Conservation (phyloP, 345 rosid genomes). For the Citrus maxima region DNA sequence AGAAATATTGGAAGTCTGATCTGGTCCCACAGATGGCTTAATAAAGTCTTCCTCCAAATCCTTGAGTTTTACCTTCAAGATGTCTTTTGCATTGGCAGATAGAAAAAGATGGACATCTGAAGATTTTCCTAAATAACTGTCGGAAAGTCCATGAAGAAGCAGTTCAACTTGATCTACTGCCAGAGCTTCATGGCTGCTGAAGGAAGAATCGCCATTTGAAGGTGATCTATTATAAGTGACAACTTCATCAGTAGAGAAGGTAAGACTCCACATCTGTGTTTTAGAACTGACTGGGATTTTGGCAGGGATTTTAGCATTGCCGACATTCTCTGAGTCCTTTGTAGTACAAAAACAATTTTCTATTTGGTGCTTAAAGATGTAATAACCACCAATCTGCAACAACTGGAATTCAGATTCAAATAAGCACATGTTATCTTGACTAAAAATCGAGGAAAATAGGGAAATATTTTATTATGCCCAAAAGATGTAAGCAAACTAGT, state of each 20-base stretch:
- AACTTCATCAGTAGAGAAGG: conserved; percentile 43
- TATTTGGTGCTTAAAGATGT: conserved; percentile 48
- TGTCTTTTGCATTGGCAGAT: conserved; percentile 32
- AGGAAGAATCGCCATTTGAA: conserved; percentile 15
- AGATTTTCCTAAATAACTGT: conserved; percentile 26
- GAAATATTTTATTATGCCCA: background rate
- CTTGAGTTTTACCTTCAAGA: conserved; percentile 36
- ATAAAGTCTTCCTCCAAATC: conserved; percentile 30
- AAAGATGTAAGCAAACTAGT: background rate
- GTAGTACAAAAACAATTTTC: conserved; percentile 46
- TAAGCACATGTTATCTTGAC: background rate
- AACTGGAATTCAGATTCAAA: conserved; percentile 42
- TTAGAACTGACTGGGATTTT: conserved; percentile 42
- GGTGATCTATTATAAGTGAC: conserved; percentile 21
- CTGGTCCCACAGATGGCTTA: conserved; percentile 25
- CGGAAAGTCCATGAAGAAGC: background rate
- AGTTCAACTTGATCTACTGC: conserved; percentile 25
- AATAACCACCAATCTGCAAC: conserved; percentile 72
- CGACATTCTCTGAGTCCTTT: conserved; percentile 27
- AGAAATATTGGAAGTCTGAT: conserved; percentile 26
- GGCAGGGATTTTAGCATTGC: conserved; percentile 33
- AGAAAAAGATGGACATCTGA: conserved; percentile 57
- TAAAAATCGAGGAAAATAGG: background rate
- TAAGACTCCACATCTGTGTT: conserved; percentile 50
- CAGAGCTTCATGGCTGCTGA: conserved; percentile 25